phyloP scores from a whole-genome alignment of 83 land plant genomes.

The Diphasiastrum complanatum region DNA sequence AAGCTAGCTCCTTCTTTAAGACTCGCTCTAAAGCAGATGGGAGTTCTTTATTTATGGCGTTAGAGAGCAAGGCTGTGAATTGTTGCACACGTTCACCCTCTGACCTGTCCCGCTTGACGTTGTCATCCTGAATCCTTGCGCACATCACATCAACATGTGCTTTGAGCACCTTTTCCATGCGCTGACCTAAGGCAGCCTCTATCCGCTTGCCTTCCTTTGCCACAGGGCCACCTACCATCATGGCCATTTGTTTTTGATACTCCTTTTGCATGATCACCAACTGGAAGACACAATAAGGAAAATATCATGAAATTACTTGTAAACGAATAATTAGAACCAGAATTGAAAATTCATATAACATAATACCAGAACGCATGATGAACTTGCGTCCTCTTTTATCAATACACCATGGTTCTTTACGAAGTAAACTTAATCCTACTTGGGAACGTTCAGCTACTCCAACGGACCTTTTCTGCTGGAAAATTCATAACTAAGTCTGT shows the following conservation, averaged over 20 bases:
- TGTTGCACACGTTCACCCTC: constrained; percentile 71
- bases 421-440: too few relatives aligned
- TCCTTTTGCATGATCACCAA: constrained; percentile 74
- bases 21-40: constrained; percentile 67
- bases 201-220: constrained; percentile 82
- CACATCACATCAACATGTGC: constrained; percentile 82
- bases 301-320: neutral
- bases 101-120: constrained; percentile 61
- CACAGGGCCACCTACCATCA: constrained; percentile 50
- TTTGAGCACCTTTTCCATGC: constrained; percentile 75
- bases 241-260: constrained; percentile 69
- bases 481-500: too few relatives aligned
- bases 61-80: constrained; percentile 46
- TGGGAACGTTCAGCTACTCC: too few relatives aligned
- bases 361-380: neutral
- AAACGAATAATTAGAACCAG: too few relatives aligned
- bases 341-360: neutral
- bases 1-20: constrained; percentile 74
- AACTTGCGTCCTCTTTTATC: neutral
- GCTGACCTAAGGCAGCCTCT: constrained; percentile 72
- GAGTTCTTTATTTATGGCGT: constrained; percentile 63
- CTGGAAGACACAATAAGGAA: constrained; percentile 56
- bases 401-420: too few relatives aligned
- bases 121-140: constrained; percentile 83
- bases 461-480: too few relatives aligned